These are phyloP conservation scores for Debaryomyces udenii DNA, from an alignment of 1,139 yeast species.

Conservation along the genomic window DNA sequence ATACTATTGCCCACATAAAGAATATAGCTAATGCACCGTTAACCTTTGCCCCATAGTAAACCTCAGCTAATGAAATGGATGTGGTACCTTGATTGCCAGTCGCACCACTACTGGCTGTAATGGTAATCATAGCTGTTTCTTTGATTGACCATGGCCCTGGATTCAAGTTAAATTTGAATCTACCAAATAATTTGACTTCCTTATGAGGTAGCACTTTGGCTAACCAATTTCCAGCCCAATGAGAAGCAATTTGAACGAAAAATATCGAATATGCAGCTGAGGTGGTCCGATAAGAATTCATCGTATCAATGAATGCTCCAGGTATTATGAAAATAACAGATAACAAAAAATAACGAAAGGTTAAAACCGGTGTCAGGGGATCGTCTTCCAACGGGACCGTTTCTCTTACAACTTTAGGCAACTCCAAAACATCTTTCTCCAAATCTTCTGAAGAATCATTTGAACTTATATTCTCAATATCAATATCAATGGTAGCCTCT, in stretches of 20 bases:
- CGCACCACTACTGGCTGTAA: conserved; percentile 50
- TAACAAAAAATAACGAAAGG: conserved; percentile 43
- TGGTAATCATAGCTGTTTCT: conserved; percentile 46
- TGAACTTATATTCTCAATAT: neutral
- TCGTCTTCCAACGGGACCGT: conserved; percentile 40
- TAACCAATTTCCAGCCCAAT: conserved; percentile 46
- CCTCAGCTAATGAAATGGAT: conserved; percentile 44
- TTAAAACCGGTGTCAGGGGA: conserved; percentile 38
- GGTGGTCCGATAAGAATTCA: conserved; percentile 51
- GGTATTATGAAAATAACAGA: conserved; percentile 45
- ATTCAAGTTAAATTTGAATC: conserved; percentile 32
- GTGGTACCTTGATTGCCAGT: conserved; percentile 49
- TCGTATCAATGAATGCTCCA: conserved; percentile 51
- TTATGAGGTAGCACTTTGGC: conserved; percentile 36
- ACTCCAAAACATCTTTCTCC: conserved; percentile 19
- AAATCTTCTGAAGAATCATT: neutral
- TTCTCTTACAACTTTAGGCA: conserved; percentile 37
- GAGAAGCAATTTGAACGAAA: conserved; percentile 47
- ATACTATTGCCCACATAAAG: conserved; percentile 50
- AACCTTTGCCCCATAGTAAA: conserved; percentile 37
- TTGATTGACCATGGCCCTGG: conserved; percentile 54
- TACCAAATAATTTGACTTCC: conserved; percentile 19
- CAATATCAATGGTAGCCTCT: neutral
- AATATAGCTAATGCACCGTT: conserved; percentile 33
- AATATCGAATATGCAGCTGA: conserved; percentile 50